Base-by-base conservation (phyloP, 306 rosid species). In the Castanea crenata region DNA sequence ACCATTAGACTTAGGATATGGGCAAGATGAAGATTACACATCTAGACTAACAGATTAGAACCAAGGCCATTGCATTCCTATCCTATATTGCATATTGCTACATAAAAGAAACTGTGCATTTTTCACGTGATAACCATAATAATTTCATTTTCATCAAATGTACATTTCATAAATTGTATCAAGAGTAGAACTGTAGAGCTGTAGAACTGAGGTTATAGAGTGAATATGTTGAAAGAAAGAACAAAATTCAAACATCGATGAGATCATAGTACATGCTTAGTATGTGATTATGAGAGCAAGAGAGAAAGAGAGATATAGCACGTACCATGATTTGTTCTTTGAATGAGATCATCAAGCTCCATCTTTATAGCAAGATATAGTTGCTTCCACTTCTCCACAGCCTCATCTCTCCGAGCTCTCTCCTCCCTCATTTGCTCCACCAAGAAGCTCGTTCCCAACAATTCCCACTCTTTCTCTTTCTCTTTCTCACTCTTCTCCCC, bases 351-450 rank as follows among this genome's bases (percentile, higher is more conserved):
- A 83, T 95, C 99, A 32, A 95, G 95, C 78, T 95, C 99, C 78
- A 74, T 70, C 89, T 93, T 95, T 35, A 95, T 95, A 19, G 91
- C 94, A 74, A 90, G 88, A 82, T 95, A 95, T 7, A 95, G 96
- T 76, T 95, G 98, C 85, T 95, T 95, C 99, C 99, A 95, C 46
- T 89, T 95, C 80, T 93, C 96, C 31, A 93, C 89, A 74, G 99
- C 91, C 78, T 89, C 96, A 85, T 95, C 98, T 72, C 99, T 82
- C 5, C 89, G 82, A 2, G 87, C 89, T 82, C 94, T 90, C 58
- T 93, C 98, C 73, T 91, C 90, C 87, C 83, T 86, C 88, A 93
- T 89, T 49, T 89, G 90, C 73, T 93, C 87, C 78, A 86, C 86
- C 85, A 95, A 76, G 15, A 87, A 76, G 71, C 81, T 78, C 56